Base-by-base conservation (phyloP, 2,329 filamentous ascomycete genomes). In the Fonsecaea pugnacius region DNA sequence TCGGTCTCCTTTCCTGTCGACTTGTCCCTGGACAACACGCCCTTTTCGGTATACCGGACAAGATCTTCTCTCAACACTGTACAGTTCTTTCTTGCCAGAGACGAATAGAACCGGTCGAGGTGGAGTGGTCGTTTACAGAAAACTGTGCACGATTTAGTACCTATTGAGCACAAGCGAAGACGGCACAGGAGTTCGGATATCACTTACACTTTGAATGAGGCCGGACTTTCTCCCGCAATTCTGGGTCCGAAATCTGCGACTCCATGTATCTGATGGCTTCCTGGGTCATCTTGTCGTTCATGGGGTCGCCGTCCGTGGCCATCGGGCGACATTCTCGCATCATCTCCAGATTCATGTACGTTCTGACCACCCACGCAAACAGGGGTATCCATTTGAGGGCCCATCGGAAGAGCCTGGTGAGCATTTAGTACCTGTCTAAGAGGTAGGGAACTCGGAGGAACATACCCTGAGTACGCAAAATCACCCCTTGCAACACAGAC, bases 121-220 rank as follows among this genome's bases (percentile, higher is more conserved):
- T 38, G 58, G 3, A 65, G 38, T 14, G 63, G 63, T 32, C 63
- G 30, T 24, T 65, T 65, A 33, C 63, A 65, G 35, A 58, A 65
- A 51, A 61, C 62, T 46, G 2, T 10, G n/a, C 5, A 40, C n/a
- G 36, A 30, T 40, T 40, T 40, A 36, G 33, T 21, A 35, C 35
- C 27, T 30, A 30, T 6, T 30, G 27, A 30, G 27, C 27, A 30
- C 27, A 6, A 30, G 4, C 27, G 27, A 6, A 30, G 27, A 30
- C 27, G 27, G 27, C 4, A 30, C 27, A 30, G 27, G 27, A 6
- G 27, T 30, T 5, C 27, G 4, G 8, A 36, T 40, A 40, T 35
- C 18, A 53, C 57, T 27, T 48, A 64, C 62, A 64, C 48, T 64
- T 60, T 12, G 57, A 60, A 40, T 60, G 14, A 24, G 57, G 62